phyloP scores from a whole-genome alignment of 2,329 filamentous ascomycete genomes.

The Elsinoe fawcettii region DNA sequence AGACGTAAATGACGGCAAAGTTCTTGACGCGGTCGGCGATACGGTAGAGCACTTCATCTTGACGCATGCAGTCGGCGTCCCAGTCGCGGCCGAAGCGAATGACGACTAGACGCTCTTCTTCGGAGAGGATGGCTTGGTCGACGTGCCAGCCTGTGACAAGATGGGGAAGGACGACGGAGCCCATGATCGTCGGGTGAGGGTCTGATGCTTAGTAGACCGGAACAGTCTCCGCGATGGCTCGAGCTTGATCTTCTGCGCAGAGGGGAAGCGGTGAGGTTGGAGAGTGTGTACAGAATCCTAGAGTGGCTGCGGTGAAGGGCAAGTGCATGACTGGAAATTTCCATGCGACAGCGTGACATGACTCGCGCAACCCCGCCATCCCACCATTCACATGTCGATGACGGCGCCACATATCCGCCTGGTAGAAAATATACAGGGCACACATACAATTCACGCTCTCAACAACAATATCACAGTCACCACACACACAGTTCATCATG shows the following conservation, averaged over 20 bases:
- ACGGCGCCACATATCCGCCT: background rate
- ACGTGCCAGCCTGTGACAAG: constrained; percentile 93
- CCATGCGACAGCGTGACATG: background rate
- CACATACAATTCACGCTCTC: background rate
- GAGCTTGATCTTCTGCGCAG: too few species aligned
- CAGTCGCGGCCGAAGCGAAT: constrained; percentile 88
- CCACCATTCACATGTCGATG: constrained; percentile 1
- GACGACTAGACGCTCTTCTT: constrained; percentile 87
- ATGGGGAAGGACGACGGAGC: constrained; percentile 87
- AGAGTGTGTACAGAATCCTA: constrained; percentile 12
- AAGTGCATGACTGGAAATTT: background rate
- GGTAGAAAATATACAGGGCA: background rate
- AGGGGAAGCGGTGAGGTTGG: too few species aligned
- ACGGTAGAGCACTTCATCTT: constrained; percentile 91
- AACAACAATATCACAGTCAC: background rate
- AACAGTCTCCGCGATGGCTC: too few species aligned
- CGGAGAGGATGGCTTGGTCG: constrained; percentile 85
- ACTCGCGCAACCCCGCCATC: background rate
- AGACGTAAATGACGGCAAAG: constrained; percentile 86
- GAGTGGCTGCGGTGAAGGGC: background rate
- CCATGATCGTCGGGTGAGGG: too few species aligned
- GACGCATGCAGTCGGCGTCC: constrained; percentile 70
- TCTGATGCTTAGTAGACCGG: too few species aligned
- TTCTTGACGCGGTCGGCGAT: constrained; percentile 92
- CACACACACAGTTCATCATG: background rate